Evolutionary conservation across 164 flowering plant genomes (phyloP).

Genomic region (Magnolia kwangsiensis): DNA sequence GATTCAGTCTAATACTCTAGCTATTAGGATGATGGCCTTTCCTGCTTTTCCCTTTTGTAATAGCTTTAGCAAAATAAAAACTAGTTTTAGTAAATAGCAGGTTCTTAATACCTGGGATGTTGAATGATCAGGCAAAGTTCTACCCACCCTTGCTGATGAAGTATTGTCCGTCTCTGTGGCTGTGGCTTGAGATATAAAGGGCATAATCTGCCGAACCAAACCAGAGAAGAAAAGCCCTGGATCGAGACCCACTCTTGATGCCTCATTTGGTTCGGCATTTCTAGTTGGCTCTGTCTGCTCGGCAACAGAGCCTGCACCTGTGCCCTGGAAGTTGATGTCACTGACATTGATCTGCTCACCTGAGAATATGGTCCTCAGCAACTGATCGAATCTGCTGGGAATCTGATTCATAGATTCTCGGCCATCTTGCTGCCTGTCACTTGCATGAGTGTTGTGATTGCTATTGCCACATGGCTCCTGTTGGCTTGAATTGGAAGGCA

Average conservation of each 20-base stretch:
- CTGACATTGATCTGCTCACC: conserved; percentile 24
- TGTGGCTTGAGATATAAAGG: conserved; percentile 35
- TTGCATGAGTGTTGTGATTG: conserved; percentile 17
- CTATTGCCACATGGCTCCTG: conserved; percentile 18
- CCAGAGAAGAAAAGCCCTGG: conserved; percentile 52
- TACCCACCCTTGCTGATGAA: conserved; percentile 21
- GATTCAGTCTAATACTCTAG: background rate
- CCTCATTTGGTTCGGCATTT: conserved; percentile 24
- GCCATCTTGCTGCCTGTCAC: conserved; percentile 19
- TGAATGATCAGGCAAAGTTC: conserved; percentile 18
- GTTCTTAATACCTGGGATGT: conserved; percentile 29
- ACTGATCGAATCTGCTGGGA: conserved; percentile 33
- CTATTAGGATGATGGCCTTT: background rate
- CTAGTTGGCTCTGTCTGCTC: conserved; percentile 18
- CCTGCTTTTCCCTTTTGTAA: background rate
- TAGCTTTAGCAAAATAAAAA: background rate
- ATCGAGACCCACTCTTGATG: conserved; percentile 24
- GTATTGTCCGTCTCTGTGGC: conserved; percentile 14
- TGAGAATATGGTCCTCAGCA: conserved; percentile 32
- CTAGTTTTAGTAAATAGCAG: background rate
- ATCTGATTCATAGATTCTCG: conserved; percentile 20
- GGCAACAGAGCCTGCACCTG: conserved; percentile 11
- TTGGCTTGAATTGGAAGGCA: conserved; percentile 16
- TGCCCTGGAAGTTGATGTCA: conserved; percentile 17
- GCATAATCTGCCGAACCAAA: conserved; percentile 54